A percentile compares a stretch with the other conserved stretches of the same genome.
Conservation (phyloP, 164 flowering plant species). For the Litsea cubeba region DNA sequence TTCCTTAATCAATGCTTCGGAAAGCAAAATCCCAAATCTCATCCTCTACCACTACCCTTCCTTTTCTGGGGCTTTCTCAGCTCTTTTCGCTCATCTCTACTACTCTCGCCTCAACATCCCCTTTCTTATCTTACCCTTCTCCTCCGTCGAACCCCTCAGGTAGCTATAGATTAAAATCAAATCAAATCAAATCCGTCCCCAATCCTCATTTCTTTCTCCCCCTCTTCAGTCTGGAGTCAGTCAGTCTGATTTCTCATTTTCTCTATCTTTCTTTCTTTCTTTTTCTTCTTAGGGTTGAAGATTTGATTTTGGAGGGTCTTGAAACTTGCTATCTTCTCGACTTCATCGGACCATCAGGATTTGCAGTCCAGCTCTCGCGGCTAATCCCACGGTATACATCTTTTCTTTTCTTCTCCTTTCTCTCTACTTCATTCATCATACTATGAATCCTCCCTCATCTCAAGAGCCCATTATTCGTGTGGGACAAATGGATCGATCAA, state of each 20-base stretch:
- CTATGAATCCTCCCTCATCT: too few species aligned
- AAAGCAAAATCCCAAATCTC: constrained; percentile 44
- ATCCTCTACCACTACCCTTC: constrained; percentile 92
- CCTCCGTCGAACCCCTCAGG: constrained; percentile 77
- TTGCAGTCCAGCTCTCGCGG: constrained; percentile 44
- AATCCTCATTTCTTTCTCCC: background rate
- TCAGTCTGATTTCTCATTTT: background rate
- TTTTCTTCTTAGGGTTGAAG: constrained; percentile 48
- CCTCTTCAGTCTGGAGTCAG: background rate
- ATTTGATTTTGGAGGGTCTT: constrained; percentile 49
- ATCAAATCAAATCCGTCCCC: background rate
- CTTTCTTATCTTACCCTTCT: constrained; percentile 75
- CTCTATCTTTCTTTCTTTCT: background rate
- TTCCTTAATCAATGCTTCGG: constrained; percentile 55
- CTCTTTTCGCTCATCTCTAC: constrained; percentile 81
- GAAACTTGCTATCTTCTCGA: constrained; percentile 79
- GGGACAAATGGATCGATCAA: too few species aligned
- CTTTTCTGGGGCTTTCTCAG: constrained; percentile 72
- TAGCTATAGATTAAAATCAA: background rate
- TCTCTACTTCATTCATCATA: background rate
- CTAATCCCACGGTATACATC: constrained; percentile 30
- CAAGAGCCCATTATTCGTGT: too few species aligned
- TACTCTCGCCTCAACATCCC: constrained; percentile 60
- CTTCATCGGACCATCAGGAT: constrained; percentile 67
- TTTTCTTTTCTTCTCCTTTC: background rate